Percentiles rank a stretch among this genome's conserved stretches.
Evolutionary conservation across 768 basidiomycete species (phyloP).

Genomic region (Russula dissimulans): DNA sequence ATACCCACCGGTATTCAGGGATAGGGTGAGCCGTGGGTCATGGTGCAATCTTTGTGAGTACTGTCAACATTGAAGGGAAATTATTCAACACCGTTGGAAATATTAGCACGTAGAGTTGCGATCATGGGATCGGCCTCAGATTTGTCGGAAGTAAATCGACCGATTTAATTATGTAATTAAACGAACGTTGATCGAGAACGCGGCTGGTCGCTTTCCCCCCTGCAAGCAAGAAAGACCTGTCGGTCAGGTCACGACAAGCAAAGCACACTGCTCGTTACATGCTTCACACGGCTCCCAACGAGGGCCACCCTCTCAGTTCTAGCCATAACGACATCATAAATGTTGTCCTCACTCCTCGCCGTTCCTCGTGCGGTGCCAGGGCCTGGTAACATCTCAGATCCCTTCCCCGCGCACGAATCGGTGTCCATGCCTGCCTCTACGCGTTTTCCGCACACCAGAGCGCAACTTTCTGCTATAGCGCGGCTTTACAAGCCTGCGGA

Average conservation of each 20-base stretch:
- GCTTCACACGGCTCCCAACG: conserved; percentile 20
- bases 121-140: no score
- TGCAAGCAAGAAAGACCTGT: background rate
- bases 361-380: conserved; percentile 13
- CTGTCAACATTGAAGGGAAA: no score
- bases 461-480: conserved; percentile 66
- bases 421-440: conserved; percentile 13
- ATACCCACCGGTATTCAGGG: no score
- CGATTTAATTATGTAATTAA: conserved; percentile 9
- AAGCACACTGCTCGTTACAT: conserved; percentile 13
- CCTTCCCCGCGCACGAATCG: conserved; percentile 11
- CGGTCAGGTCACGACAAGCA: conserved; percentile 3
- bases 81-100: no score
- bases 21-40: no score
- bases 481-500: conserved; percentile 61
- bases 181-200: background rate
- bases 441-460: conserved; percentile 75
- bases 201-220: background rate
- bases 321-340: conserved; percentile 15
- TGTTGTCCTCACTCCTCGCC: conserved; percentile 20
- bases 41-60: no score
- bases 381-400: conserved; percentile 17
- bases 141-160: background rate
- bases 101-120: no score
- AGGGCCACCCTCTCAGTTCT: conserved; percentile 20